Conservation (phyloP, 2,329 filamentous ascomycete genomes). For the Rasamsonia emersonii region DNA sequence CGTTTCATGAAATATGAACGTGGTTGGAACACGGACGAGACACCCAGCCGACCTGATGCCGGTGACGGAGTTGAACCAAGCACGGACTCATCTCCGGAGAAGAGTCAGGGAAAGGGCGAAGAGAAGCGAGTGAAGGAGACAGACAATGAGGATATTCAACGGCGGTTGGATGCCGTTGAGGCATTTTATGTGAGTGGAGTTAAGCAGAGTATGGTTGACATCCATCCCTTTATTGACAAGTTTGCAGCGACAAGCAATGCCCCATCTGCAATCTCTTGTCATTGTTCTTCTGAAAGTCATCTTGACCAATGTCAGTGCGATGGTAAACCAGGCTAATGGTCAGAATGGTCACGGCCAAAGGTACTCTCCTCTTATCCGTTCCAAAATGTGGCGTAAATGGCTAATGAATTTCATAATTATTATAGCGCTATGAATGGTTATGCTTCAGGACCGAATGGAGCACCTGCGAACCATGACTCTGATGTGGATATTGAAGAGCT, state of each 20-base stretch:
- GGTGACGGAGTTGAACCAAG: constrained; percentile 37
- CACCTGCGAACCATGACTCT: constrained; percentile 18
- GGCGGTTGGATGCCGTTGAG: constrained; percentile 66
- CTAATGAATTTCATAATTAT: no score
- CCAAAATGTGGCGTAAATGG: no score
- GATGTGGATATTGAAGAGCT: constrained; percentile 58
- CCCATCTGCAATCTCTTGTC: constrained; percentile 82
- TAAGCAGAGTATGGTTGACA: not conserved
- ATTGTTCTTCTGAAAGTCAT: constrained; percentile 89
- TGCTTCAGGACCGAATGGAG: constrained; percentile 10
- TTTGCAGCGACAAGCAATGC: constrained; percentile 60
- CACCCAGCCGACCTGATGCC: constrained; percentile 20
- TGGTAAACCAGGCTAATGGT: constrained; percentile 53
- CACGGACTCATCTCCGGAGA: constrained; percentile 15
- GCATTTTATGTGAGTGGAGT: constrained; percentile 66
- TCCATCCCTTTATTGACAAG: no score
- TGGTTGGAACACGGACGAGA: constrained; percentile 62
- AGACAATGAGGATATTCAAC: constrained; percentile 31
- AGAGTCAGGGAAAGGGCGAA: constrained; percentile 11
- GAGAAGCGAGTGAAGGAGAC: constrained; percentile 17
- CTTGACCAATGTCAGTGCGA: constrained; percentile 76
- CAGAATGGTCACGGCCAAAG: constrained; percentile 38
- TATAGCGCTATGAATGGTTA: constrained; percentile 19
- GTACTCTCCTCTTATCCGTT: constrained; percentile 26
- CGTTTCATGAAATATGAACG: constrained; percentile 85